Conservation (phyloP, 176 grass and related monocot genomes). For the Neostapfia colusana region DNA sequence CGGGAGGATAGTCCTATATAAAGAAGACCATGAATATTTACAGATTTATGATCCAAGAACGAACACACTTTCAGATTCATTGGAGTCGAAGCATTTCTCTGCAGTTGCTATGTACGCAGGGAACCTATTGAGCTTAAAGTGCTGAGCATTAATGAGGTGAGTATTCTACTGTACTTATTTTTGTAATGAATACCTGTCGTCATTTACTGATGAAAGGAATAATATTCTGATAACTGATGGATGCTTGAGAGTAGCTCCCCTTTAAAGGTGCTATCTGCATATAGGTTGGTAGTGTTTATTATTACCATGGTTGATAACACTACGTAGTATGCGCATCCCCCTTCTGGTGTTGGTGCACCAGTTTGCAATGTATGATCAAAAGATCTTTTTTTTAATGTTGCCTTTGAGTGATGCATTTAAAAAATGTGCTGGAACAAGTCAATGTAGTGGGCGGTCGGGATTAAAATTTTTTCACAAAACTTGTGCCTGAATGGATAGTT, state of each 20-base stretch:
- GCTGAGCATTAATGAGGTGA: not conserved
- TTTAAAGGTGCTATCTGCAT: too few species aligned
- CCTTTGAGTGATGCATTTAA: not conserved
- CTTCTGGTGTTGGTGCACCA: too few species aligned
- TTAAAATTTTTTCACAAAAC: too few species aligned
- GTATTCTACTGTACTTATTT: not conserved
- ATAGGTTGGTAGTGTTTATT: not conserved
- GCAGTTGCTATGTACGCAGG: not conserved
- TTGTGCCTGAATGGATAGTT: too few species aligned
- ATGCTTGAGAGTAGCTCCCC: too few species aligned
- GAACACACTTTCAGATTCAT: not conserved
- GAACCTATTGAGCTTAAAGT: not conserved
- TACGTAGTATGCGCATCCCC: too few species aligned
- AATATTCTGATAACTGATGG: not conserved
- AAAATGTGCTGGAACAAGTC: not conserved
- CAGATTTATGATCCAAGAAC: not conserved
- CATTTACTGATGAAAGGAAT: not conserved
- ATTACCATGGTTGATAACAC: too few species aligned
- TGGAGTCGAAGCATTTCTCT: not conserved
- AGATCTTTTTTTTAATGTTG: not conserved
- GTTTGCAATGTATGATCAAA: too few species aligned
- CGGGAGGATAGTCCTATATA: not conserved
- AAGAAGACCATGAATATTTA: not conserved
- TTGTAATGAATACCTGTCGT: not conserved
- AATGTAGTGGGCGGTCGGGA: too few species aligned